Base-by-base conservation (phyloP, 805 yeast genomes). In the Sungouiozyma intestinalis region DNA sequence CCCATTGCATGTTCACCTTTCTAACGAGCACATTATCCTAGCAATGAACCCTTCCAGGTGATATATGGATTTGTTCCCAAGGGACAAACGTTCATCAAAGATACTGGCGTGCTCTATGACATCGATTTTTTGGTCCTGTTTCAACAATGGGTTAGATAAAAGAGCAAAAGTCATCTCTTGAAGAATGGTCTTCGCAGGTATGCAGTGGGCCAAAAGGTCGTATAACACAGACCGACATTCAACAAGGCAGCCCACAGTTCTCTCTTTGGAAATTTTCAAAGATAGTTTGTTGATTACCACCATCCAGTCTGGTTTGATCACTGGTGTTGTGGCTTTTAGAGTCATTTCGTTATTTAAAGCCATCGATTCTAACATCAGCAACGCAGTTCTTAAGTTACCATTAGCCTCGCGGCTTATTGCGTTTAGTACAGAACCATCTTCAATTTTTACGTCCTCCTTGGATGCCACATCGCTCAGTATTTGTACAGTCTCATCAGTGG, bases 11-110 rank as follows among this genome's bases (percentile, higher is more conserved):
- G n/a, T n/a, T n/a, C n/a, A n/a, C 19, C 52, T 64, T 52, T 82
- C 92, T 39, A 83, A 59, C 7, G 72, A 72, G 35, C 85, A 83
- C 97, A 92, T 90, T 2, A 79, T 76, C 57, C 76, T 81, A 1
- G 97, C 96, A 16, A 85, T 74, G 57, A 86, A 92, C 1, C 97
- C 98, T 66, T 92, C 98, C 42, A 92, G 65, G 64, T 92, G 98
- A 63, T 85, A 92, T 11, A 92, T 90, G 33, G 87, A 85, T 62
- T 92, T 92, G 45, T 75, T 74, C 2, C 97, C 98, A 45, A 83
- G 65, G 44, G 87, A 76, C 45, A 92, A 69, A 44, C 98, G 73
- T 54, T 92, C 96, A 57, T 92, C 98, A 53, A 76, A 81, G 1
- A 69, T 55, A 2, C 94, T 74, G 2, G 82, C 81, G 4, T 77